phyloP scores from a whole-genome alignment of 768 basidiomycete species.

The Amanita pallidorosea region DNA sequence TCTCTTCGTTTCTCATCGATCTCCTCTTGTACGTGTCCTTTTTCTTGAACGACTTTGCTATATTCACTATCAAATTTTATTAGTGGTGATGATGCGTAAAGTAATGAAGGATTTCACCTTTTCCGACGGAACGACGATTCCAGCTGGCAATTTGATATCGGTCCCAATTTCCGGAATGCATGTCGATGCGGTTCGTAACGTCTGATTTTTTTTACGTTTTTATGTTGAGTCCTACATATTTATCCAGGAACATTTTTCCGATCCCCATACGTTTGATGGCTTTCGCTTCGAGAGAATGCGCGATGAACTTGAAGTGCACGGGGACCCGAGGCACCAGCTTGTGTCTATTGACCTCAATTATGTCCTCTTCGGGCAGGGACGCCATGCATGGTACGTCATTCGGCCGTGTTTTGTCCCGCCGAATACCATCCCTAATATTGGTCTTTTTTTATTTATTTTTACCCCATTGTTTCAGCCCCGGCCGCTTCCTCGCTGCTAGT shows the following conservation, averaged over 20 bases:
- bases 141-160: slow-evolving; percentile 14
- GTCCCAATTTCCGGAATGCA: slow-evolving; percentile 7
- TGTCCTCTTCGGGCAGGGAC: slow-evolving; percentile 21
- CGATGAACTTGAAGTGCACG: slow-evolving; percentile 12
- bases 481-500: slow-evolving; percentile 23
- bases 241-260: slow-evolving; percentile 21
- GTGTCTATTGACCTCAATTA: slow-evolving; percentile 16
- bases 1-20: slow-evolving; percentile 19
- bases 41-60: neutral
- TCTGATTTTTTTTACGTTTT: neutral
- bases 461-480: slow-evolving; percentile 10
- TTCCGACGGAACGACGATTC: slow-evolving; percentile 17
- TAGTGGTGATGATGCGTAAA: slow-evolving; percentile 19
- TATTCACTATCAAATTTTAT: neutral
- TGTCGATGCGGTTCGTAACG: slow-evolving; percentile 1
- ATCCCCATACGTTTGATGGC: slow-evolving; percentile 20
- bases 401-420: neutral
- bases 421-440: too few relatives aligned
- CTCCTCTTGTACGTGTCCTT: slow-evolving; percentile 11
- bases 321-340: slow-evolving; percentile 18
- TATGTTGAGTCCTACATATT: neutral
- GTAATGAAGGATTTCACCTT: slow-evolving; percentile 27
- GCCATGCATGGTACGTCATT: slow-evolving; percentile 9
- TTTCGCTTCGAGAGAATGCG: slow-evolving; percentile 30
- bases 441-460: too few relatives aligned